A percentile compares a stretch with the other conserved stretches of the same genome.
phyloP scores from a whole-genome alignment of 306 rosid genomes.

The Prunus dulcis region DNA sequence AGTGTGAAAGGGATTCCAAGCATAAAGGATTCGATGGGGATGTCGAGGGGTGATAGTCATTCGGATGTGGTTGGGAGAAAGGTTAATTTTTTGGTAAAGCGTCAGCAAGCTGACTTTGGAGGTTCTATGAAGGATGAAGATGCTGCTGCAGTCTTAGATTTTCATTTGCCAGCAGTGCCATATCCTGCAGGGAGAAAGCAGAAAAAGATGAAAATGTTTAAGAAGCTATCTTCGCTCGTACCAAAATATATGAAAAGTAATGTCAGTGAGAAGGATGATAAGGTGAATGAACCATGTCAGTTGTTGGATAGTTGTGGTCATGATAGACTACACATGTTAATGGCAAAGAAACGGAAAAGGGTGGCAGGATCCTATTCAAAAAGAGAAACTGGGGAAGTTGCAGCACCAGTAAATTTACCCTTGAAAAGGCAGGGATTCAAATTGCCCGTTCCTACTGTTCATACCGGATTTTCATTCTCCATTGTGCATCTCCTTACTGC shows the following conservation, averaged over 20 bases:
- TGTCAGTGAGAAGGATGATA: not conserved
- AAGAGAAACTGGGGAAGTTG: not conserved
- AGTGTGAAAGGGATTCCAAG: not conserved
- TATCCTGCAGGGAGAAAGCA: constrained; percentile 2
- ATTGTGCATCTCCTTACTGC: constrained; percentile 61
- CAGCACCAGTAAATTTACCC: not conserved
- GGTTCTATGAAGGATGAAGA: not conserved
- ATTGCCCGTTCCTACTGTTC: not conserved
- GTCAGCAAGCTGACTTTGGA: no score
- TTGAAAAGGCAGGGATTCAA: constrained; percentile 23
- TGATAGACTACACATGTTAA: not conserved
- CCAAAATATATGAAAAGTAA: not conserved
- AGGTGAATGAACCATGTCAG: not conserved
- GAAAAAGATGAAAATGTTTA: not conserved
- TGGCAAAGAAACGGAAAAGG: not conserved
- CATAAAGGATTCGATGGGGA: not conserved
- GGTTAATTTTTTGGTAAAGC: not conserved
- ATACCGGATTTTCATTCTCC: constrained; percentile 53
- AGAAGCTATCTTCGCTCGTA: not conserved
- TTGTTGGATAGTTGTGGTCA: not conserved
- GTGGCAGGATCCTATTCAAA: not conserved
- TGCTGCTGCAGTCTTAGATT: not conserved
- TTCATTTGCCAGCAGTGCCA: not conserved
- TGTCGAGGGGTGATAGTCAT: not conserved
- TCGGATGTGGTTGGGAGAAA: not conserved